Evolutionary conservation across 2,329 filamentous ascomycete species (phyloP).

Genomic region (Fusarium newnesense): DNA sequence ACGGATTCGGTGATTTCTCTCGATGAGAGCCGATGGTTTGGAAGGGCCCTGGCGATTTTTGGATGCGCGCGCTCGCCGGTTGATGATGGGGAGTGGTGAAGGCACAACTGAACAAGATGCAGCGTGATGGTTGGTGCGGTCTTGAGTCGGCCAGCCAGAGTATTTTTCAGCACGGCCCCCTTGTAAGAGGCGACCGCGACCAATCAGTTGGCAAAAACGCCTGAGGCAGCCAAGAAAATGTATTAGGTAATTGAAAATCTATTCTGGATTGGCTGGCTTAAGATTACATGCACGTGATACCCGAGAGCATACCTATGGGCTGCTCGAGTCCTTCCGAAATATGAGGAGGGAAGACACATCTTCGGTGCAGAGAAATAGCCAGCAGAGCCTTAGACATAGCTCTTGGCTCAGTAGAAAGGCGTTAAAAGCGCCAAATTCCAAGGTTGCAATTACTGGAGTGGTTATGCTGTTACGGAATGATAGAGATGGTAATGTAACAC

Average conservation of each 20-base stretch:
- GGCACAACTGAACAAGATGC: conserved; percentile 62
- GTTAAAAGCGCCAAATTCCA: neutral
- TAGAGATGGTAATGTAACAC: conserved; percentile 23
- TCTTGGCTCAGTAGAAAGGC: conserved; percentile 13
- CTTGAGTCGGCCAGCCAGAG: conserved; percentile 49
- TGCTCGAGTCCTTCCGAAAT: neutral
- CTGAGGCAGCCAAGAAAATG: conserved; percentile 34
- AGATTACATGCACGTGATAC: conserved; percentile 36
- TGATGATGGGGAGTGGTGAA: conserved; percentile 65
- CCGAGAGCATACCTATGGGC: neutral
- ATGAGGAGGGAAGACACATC: neutral
- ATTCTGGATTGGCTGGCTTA: conserved; percentile 13
- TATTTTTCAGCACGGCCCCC: conserved; percentile 58
- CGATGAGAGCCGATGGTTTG: conserved; percentile 69
- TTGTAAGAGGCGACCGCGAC: conserved; percentile 43
- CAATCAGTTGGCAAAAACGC: conserved; percentile 33
- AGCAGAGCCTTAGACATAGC: neutral
- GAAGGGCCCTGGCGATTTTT: conserved; percentile 70
- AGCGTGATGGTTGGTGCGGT: conserved; percentile 60
- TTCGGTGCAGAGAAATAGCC: neutral
- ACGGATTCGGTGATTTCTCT: conserved; percentile 62
- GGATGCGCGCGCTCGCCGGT: conserved; percentile 67
- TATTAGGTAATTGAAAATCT: conserved; percentile 30
- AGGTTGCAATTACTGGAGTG: neutral
- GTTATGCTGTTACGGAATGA: conserved; percentile 29